Evolutionary conservation across 1,139 yeast species (phyloP), one percentile per base, ranked within the genome.

Genomic region (Blastobotrys apis): DNA sequence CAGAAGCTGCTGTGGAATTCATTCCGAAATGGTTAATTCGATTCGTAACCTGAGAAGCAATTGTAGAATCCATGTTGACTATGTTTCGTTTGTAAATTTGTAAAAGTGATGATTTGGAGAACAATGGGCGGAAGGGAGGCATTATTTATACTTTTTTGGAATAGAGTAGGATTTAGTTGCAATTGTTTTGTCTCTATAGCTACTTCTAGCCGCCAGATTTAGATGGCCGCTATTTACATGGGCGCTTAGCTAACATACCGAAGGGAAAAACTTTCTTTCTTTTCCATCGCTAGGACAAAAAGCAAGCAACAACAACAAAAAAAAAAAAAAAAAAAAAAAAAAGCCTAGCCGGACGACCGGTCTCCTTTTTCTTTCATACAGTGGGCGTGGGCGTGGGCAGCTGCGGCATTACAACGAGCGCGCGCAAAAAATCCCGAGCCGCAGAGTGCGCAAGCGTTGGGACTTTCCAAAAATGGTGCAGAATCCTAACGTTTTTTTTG

Each of bases 11-110:
- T 15, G 35, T 10, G 22, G 16, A 16, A 19, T 34, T 34, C 27
- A 45, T 35, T 17, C 45, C 48, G 21, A 45, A 41, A 35, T 45
- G 34, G 43, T 39, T 45, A n/a, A 45, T 38, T 37, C 48, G 44
- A 33, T 42, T 38, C 26, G 45, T 41, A 21, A 41, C 45, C 32
- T 45, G 33, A 22, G 43, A 38, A 17, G 48, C 44, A 26, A 27
- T 13, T 12, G 47, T 39, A 9, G 47, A 36, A n/a, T n/a, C n/a
- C 37, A 40, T 38, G 35, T 19, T 39, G 35, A 6, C 9, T 23
- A 10, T 6, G 10, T 6, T 6, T 23, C 6, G 6, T 23, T 10
- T 23, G 26, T 6, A 23, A 6, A 10, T 23, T 32, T 10, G 29
- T 22, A 12, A 30, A 30, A 5, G 21, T 19, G 27, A 29, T 8